A percentile compares a stretch with the other conserved stretches of the same genome.
Conservation (phyloP, 1,139 yeast species). For the Yamadazyma blattariae region DNA sequence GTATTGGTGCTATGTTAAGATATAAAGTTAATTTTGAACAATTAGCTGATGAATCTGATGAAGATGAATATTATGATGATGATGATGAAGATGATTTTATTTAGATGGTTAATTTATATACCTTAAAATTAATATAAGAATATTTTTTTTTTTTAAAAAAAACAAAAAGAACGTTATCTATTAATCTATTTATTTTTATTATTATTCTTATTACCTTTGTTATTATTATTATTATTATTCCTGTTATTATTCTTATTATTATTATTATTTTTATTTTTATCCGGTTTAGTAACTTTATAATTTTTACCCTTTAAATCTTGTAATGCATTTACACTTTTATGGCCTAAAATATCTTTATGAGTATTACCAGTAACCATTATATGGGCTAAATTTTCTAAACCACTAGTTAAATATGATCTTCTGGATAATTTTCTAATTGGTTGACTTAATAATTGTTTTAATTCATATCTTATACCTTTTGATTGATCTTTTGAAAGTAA, state of each 20-base stretch:
- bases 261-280: slow-evolving; percentile 8
- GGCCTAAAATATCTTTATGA: slow-evolving; percentile 70
- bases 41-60: slow-evolving; percentile 84
- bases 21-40: slow-evolving; percentile 97
- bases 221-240: slow-evolving; percentile 5
- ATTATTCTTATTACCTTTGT: not conserved
- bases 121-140: not conserved
- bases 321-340: slow-evolving; percentile 65
- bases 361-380: slow-evolving; percentile 70
- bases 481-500: slow-evolving; percentile 50
- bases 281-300: slow-evolving; percentile 12
- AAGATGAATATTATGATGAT: slow-evolving; percentile 79
- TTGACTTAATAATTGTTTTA: slow-evolving; percentile 51
- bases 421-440: slow-evolving; percentile 70
- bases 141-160: slow-evolving; percentile 2
- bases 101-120: slow-evolving; percentile 16
- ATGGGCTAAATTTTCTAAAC: slow-evolving; percentile 81
- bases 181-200: not conserved
- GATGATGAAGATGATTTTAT: slow-evolving; percentile 59
- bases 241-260: slow-evolving; percentile 11
- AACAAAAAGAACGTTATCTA: too few relatives aligned
- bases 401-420: slow-evolving; percentile 81
- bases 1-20: slow-evolving; percentile 94
- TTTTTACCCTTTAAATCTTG: slow-evolving; percentile 50
- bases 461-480: slow-evolving; percentile 49